Conservation (phyloP, 2,329 filamentous ascomycete species). For the Cyphellophora europaea region DNA sequence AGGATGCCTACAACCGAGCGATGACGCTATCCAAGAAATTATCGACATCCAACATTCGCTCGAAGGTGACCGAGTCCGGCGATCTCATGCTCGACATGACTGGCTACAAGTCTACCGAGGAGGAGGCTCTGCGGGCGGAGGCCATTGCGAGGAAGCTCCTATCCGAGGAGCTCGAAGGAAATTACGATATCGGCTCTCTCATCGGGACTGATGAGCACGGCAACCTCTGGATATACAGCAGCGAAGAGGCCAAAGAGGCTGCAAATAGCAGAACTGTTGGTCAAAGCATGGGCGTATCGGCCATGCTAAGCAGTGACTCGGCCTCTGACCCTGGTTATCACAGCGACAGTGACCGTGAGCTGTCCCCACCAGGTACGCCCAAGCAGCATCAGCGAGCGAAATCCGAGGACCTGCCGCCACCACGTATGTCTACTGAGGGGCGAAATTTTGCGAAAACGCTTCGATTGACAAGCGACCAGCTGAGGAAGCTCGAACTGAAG, state of each 20-base stretch:
- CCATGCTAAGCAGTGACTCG: slow-evolving; percentile 61
- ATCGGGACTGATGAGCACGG: slow-evolving; percentile 93
- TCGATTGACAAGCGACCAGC: slow-evolving; percentile 85
- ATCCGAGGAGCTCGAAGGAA: slow-evolving; percentile 83
- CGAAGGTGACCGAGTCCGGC: slow-evolving; percentile 80
- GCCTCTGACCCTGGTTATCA: slow-evolving; percentile 91
- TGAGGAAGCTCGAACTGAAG: slow-evolving; percentile 75
- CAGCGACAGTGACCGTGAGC: slow-evolving; percentile 66
- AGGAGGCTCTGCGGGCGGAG: slow-evolving; percentile 84
- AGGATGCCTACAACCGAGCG: slow-evolving; percentile 74
- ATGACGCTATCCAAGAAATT: slow-evolving; percentile 78
- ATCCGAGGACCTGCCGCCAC: slow-evolving; percentile 50
- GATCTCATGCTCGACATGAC: slow-evolving; percentile 98
- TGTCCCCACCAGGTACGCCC: slow-evolving; percentile 55
- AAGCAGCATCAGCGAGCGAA: slow-evolving; percentile 47
- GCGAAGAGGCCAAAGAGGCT: slow-evolving; percentile 87
- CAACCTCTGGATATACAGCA: slow-evolving; percentile 99
- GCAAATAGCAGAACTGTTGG: slow-evolving; percentile 58
- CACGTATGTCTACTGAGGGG: slow-evolving; percentile 51
- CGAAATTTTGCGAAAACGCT: slow-evolving; percentile 95
- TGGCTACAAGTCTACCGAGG: slow-evolving; percentile 87
- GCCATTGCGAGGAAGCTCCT: slow-evolving; percentile 88
- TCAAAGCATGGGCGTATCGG: slow-evolving; percentile 40
- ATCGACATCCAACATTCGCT: slow-evolving; percentile 83
- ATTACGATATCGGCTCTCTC: slow-evolving; percentile 90